Base-by-base conservation (phyloP, 108 stramenopile genomes). In the Fragilaria radians region DNA sequence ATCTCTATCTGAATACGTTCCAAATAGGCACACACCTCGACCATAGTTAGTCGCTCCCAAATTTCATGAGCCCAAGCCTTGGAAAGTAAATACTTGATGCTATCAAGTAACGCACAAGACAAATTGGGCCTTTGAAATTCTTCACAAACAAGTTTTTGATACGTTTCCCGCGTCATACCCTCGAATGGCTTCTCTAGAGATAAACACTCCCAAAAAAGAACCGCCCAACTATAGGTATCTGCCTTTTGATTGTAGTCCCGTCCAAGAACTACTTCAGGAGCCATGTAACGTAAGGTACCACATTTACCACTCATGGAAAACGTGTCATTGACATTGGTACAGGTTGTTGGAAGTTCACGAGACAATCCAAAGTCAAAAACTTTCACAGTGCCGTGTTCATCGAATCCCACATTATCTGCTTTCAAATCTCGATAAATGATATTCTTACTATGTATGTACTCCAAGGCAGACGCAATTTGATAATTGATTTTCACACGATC, bases 291-390 rank as follows among this genome's bases (percentile, higher is more conserved):
- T 11, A 89, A 69, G 0, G 75, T 77, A 9, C 89, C 92, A 24
- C 83, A 88, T 11, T 51, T 30, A 25, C 67, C 76, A 24, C 84
- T 89, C 3, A 89, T 64, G 1, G 85, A 70, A 65, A 71, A 89
- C 11, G 14, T 14, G 36, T 42, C 36, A 42, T 42, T 42, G 36
- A 42, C 36, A 42, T 27, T 77, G 76, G 11, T 72, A 67, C 57
- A 79, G 78, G 0, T 54, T 65, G 71, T 34, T 14, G 36, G 36
- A 29, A 77, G 48, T 57, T 82, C 76, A 31, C 67, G 70, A 3
- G 86, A 84, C 51, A 90, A 81, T 4, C 82, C 82, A 50, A 79
- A 73, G 72, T 83, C 82, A 52, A 79, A 83, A 11, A 79, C 63
- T 48, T 79, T 83, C 30, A 83, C 70, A 47, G 76, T 74, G 46